Conservation (phyloP, 257 asterid genomes). For the Datura wrightii region DNA sequence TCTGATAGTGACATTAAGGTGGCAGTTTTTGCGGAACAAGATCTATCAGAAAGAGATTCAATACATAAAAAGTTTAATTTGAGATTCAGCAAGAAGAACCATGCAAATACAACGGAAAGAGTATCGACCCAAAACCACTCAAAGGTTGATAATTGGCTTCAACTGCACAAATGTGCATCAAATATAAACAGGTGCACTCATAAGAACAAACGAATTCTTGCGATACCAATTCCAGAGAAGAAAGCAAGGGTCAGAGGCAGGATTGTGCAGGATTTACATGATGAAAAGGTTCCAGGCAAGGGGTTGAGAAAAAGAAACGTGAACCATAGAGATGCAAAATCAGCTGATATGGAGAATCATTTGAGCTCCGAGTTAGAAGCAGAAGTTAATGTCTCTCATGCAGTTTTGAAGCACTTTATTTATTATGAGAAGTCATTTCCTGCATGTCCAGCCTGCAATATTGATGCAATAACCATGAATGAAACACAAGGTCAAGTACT, state of each 20-base stretch:
- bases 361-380: constrained; percentile 28
- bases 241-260: neutral
- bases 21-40: constrained; percentile 5
- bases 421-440: neutral
- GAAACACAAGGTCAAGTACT: constrained; percentile 16
- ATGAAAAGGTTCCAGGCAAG: neutral
- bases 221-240: constrained; percentile 25
- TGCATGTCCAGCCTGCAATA: neutral
- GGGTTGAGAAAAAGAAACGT: constrained; percentile 1
- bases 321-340: neutral
- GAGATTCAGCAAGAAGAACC: constrained; percentile 19
- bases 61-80: constrained; percentile 3
- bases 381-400: constrained; percentile 1
- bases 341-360: neutral
- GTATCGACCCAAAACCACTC: constrained; percentile 26
- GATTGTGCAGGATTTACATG: constrained; percentile 12
- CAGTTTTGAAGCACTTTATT: constrained; percentile 1
- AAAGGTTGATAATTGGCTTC: constrained; percentile 36
- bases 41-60: constrained; percentile 18
- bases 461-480: neutral
- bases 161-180: constrained; percentile 9
- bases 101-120: neutral
- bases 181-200: neutral
- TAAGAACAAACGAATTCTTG: constrained; percentile 19
- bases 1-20: constrained; percentile 23